Percentiles rank a stretch among this genome's conserved stretches.
Conservation (phyloP, 441 rosid species). For the Populus hybrid region DNA sequence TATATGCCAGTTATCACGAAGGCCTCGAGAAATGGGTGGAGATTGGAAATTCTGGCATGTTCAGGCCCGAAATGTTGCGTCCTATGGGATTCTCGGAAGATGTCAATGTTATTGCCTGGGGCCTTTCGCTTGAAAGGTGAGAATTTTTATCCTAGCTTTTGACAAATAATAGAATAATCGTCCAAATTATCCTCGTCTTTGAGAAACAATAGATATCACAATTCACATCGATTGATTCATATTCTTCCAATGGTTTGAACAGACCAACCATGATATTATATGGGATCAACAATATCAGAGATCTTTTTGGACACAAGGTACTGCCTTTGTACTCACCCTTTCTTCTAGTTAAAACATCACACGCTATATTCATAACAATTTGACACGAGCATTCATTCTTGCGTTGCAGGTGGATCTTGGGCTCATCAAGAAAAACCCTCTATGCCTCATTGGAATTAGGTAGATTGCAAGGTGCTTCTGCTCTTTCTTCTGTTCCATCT, state of each 20-base stretch:
- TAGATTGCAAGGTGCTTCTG: conserved; percentile 6
- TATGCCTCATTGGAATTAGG: conserved; percentile 62
- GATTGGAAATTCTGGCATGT: too few relatives aligned
- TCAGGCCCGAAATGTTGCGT: too few relatives aligned
- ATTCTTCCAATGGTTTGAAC: conserved; percentile 20
- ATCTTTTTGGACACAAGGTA: conserved; percentile 96
- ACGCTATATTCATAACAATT: neutral
- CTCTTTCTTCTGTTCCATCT: neutral
- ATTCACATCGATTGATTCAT: neutral
- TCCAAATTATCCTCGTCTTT: neutral
- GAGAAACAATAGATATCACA: neutral
- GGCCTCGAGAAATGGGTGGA: too few relatives aligned
- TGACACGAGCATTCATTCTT: neutral
- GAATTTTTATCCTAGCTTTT: too few relatives aligned
- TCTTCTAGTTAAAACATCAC: neutral
- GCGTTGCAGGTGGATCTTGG: conserved; percentile 74
- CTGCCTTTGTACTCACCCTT: neutral
- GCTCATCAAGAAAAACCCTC: conserved; percentile 69
- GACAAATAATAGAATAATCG: too few relatives aligned
- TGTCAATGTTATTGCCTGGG: too few relatives aligned
- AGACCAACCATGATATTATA: conserved; percentile 96
- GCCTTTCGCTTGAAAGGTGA: too few relatives aligned
- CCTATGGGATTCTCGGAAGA: too few relatives aligned
- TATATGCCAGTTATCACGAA: too few relatives aligned
- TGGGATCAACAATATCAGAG: conserved; percentile 73